Conservation (phyloP, 2,329 filamentous ascomycete species). For the Penicillium sp. region DNA sequence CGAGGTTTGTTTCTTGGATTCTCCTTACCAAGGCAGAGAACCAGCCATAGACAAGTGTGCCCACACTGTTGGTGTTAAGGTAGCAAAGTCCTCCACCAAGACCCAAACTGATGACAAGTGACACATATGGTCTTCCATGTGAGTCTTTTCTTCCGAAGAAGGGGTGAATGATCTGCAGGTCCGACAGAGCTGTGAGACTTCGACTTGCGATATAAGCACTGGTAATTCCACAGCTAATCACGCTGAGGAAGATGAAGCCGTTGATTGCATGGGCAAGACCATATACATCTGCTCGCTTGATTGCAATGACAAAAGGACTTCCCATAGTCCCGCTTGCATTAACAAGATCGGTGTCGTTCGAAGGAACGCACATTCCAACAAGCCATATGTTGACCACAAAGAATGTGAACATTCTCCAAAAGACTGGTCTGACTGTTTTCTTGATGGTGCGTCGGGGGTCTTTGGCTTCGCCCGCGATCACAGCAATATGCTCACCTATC, state of each 20-base stretch:
- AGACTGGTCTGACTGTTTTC: conserved; percentile 33
- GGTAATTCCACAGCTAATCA: conserved; percentile 38
- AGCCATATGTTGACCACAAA: conserved; percentile 40
- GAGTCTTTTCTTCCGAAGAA: conserved; percentile 25
- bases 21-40: conserved; percentile 30
- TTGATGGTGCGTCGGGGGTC: conserved; percentile 33
- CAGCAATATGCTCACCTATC: conserved; percentile 33
- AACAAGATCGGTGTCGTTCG: conserved; percentile 29
- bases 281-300: conserved; percentile 31
- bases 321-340: conserved; percentile 31
- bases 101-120: conserved; percentile 27
- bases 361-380: conserved; percentile 38
- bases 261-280: conserved; percentile 35
- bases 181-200: conserved; percentile 33
- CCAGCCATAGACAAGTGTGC: conserved; percentile 33
- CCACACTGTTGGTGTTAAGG: conserved; percentile 32
- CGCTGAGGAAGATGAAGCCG: conserved; percentile 37
- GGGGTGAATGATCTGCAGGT: conserved; percentile 27
- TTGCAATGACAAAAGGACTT: conserved; percentile 34
- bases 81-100: conserved; percentile 37
- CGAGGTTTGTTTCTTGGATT: too few species aligned
- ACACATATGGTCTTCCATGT: conserved; percentile 32
- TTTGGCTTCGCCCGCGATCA: conserved; percentile 35
- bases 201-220: conserved; percentile 37
- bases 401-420: conserved; percentile 38